Base-by-base conservation (phyloP, 2,329 filamentous ascomycete species). In the Pseudogymnoascus sp. region DNA sequence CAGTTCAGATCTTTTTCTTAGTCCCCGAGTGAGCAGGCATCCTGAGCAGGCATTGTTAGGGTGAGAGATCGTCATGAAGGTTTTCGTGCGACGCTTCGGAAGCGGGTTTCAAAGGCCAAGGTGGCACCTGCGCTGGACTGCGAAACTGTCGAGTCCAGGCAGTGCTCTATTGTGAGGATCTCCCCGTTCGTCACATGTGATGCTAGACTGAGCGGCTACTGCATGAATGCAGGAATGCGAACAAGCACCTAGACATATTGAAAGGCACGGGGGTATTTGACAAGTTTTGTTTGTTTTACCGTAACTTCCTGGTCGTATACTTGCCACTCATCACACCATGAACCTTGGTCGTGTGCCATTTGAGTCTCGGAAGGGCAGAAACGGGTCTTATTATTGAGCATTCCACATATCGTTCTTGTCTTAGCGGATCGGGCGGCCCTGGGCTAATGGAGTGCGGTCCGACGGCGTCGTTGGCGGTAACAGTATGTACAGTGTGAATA, bases 61-160 rank as follows among this genome's bases (percentile, higher is more conserved):
- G 26, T 53, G 26, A 17, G 26, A 8, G 47, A 53, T 53, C 47
- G 23, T 53, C 47, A 53, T 53, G 47, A 53, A 53, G 47, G 47
- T 53, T 53, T 53, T 53, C 47, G 47, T 53, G 47, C 47, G 47
- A 53, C 47, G 47, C n/a, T 31, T 53, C 26, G 47, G 47, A 53
- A 53, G 47, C 47, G 26, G 47, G 47, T 53, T 53, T 53, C 47
- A 53, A 53, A 53, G 26, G 26, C 47, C 42, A 31, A 53, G 28
- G 47, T n/a, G 15, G 26, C 26, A 53, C 47, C 23, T 53, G 47
- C 26, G 47, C 31, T 53, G 47, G 4, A 26, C 31, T 31, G 47
- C 23, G 47, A 53, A 31, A 31, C 47, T 53, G 44, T 28, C 15
- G 23, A 53, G 47, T 28, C 7, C 38, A 33, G 26, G 2, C 15